Base-by-base conservation (phyloP, 2,329 filamentous ascomycete species). In the Trichoderma harzianum region DNA sequence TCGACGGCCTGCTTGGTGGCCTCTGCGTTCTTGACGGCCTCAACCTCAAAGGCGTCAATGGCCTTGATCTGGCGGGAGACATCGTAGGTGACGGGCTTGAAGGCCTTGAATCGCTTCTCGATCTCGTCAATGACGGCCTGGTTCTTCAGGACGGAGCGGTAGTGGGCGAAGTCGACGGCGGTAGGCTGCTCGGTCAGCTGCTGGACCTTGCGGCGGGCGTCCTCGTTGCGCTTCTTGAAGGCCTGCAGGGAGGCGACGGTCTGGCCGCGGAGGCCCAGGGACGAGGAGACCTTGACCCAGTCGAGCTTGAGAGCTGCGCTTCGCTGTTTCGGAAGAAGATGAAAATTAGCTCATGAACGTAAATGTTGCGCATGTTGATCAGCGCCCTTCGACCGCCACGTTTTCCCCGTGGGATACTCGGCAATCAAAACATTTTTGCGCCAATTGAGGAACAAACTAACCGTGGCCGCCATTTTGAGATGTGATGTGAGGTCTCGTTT, bases 181-280 rank as follows among this genome's bases (percentile, higher is more conserved):
- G 94, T 93, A 76, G 95, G 87, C 82, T 92, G 91, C 85, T 97
- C 94, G 75, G 90, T 91, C 72, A 99, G 93, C 74, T 90, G 79
- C 84, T 92, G 90, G 74, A 99, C 89, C 86, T 95, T 95, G 87
- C 96, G 95, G 86, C 95, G 95, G 82, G 94, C 95, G 83, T 98
- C 95, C 83, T 99, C 96, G 89, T 98, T 98, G 87, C 96, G 95
- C 91, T 97, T 96, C 91, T 99, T 99, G 92, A 99, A 99, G 77
- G 93, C 90, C 83, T 95, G 92, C 74, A 99, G 94, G 74, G 95
- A 92, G 79, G 92, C 86, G 78, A 93, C 95, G 78, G 96, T 99
- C 87, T 94, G 93, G 83, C 96, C 96, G 84, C 93, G 93, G 84
- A 99, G 94, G 84, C 95, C 95, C 80, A 99, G 94, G 82, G 95